phyloP scores from a whole-genome alignment of 371 early-diverging fungal genomes.

The Synchytrium microbalum region DNA sequence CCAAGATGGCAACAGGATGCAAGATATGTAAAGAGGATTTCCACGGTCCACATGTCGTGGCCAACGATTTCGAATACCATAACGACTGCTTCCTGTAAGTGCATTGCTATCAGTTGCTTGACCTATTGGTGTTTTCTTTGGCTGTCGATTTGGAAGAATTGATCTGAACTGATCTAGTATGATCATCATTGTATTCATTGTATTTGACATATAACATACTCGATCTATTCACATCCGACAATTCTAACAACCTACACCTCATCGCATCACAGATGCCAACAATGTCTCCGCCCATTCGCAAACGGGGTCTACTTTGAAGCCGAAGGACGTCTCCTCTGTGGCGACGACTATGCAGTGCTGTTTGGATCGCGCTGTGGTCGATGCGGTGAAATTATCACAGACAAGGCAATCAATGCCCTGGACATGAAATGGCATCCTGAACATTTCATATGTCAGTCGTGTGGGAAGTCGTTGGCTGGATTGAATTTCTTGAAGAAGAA shows the following conservation, averaged over 20 bases:
- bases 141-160: too few species aligned
- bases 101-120: not conserved
- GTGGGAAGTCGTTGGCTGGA: slow-evolving; percentile 26
- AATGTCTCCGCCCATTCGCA: slow-evolving; percentile 37
- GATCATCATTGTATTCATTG: too few species aligned
- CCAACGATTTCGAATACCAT: not conserved
- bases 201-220: too few species aligned
- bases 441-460: slow-evolving; percentile 31
- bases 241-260: not conserved
- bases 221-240: not conserved
- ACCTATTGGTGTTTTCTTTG: too few species aligned
- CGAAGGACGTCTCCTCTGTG: slow-evolving; percentile 33
- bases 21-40: slow-evolving; percentile 12
- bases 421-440: slow-evolving; percentile 41
- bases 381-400: slow-evolving; percentile 37
- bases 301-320: slow-evolving; percentile 32
- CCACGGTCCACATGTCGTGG: slow-evolving; percentile 6
- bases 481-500: slow-evolving; percentile 27
- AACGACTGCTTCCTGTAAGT: slow-evolving; percentile 7
- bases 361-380: slow-evolving; percentile 34
- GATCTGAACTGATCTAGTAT: too few species aligned
- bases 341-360: slow-evolving; percentile 28
- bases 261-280: slow-evolving; percentile 19
- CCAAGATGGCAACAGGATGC: too few species aligned
- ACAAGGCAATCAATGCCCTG: slow-evolving; percentile 30